These are phyloP conservation scores for Trichoderma atrobrunneum DNA, from an alignment of 2,329 filamentous ascomycete genomes.

Conservation along the genomic window DNA sequence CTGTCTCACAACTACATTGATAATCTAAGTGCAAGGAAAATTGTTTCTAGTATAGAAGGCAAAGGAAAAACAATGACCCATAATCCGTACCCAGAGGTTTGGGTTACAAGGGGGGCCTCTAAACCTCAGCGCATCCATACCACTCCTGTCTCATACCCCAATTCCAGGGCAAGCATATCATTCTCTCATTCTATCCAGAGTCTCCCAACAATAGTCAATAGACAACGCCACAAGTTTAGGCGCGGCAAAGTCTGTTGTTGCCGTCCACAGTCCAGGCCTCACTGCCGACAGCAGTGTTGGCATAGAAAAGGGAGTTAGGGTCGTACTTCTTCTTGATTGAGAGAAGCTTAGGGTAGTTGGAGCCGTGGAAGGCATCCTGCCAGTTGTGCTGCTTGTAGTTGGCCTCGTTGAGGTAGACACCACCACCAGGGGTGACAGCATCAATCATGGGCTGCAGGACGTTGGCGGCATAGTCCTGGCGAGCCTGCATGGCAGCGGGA, in stretches of 20 bases:
- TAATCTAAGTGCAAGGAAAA: background rate
- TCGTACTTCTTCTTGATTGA: slow-evolving; percentile 49
- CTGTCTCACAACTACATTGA: background rate
- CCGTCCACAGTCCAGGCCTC: slow-evolving; percentile 44
- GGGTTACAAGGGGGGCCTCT: background rate
- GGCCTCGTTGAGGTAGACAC: slow-evolving; percentile 51
- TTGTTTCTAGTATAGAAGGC: background rate
- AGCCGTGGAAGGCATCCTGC: slow-evolving; percentile 46
- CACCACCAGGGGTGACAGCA: slow-evolving; percentile 36
- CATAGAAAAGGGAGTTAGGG: slow-evolving; percentile 45
- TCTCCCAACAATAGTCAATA: background rate
- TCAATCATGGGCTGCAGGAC: slow-evolving; percentile 27
- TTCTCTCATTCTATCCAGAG: background rate
- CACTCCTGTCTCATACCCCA: background rate
- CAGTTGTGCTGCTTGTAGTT: slow-evolving; percentile 47
- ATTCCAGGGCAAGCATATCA: background rate
- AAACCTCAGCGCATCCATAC: background rate
- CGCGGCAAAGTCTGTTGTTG: slow-evolving; percentile 24
- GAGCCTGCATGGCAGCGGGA: background rate
- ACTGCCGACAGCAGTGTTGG: slow-evolving; percentile 47
- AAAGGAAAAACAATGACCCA: background rate
- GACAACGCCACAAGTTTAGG: background rate
- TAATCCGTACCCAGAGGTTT: no score
- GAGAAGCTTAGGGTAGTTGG: slow-evolving; percentile 41
- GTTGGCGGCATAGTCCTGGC: slow-evolving; percentile 25